A percentile compares a stretch with the other conserved stretches of the same genome.
phyloP scores from a whole-genome alignment of 306 rosid species.

The Bauhinia variegata region DNA sequence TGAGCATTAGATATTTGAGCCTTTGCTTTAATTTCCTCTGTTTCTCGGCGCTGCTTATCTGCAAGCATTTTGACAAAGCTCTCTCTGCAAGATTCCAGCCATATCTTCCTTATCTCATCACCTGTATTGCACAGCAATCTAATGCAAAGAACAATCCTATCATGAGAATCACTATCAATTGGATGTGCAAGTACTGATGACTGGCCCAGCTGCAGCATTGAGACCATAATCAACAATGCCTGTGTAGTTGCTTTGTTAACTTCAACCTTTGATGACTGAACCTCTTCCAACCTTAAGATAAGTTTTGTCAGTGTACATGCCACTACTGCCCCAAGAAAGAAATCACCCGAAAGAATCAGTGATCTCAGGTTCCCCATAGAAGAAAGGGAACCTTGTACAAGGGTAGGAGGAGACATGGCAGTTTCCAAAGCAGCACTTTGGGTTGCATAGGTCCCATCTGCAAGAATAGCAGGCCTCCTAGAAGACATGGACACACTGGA shows the following conservation, averaged over 20 bases:
- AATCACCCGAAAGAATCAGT: conserved; percentile 86
- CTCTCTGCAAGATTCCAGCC: conserved; percentile 88
- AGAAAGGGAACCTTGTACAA: conserved; percentile 76
- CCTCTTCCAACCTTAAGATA: conserved; percentile 87
- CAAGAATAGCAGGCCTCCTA: conserved; percentile 90
- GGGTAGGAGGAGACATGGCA: conserved; percentile 83
- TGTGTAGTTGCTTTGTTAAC: conserved; percentile 71
- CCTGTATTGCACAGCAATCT: conserved; percentile 76
- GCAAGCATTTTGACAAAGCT: conserved; percentile 97
- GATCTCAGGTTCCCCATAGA: conserved; percentile 90
- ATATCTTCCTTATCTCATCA: conserved; percentile 75
- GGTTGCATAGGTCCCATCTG: conserved; percentile 98
- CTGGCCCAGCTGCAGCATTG: conserved; percentile 90
- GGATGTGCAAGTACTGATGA: conserved; percentile 88
- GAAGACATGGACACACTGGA: conserved; percentile 75
- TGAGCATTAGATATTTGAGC: conserved; percentile 90
- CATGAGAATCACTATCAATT: conserved; percentile 84
- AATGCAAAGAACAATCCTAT: conserved; percentile 84
- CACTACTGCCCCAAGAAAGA: conserved; percentile 88
- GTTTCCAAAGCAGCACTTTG: conserved; percentile 97
- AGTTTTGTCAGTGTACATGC: conserved; percentile 91
- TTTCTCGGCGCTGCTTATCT: conserved; percentile 86
- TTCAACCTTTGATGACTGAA: conserved; percentile 82
- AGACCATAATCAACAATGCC: conserved; percentile 79
- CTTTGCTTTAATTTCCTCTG: conserved; percentile 82